Evolutionary conservation across 2,329 filamentous ascomycete genomes (phyloP).

Genomic region (Zymoseptoria pseudotritici): DNA sequence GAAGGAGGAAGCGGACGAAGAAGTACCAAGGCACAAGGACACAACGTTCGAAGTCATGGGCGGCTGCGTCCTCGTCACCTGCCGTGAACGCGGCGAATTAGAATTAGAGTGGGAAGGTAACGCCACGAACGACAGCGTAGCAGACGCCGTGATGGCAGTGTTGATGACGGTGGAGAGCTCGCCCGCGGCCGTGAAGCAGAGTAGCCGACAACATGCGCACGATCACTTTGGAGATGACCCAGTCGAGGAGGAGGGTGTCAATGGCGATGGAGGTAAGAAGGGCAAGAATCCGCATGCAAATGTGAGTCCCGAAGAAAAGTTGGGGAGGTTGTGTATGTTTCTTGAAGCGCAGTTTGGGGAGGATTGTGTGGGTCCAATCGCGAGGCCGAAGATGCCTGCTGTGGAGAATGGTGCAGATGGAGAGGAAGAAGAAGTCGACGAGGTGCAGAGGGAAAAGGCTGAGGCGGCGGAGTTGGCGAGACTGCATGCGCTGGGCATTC

Average conservation of each 20-base stretch:
- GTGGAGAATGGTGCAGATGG: constrained; percentile 4
- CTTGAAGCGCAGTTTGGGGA: constrained; percentile 92
- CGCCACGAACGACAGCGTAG: constrained; percentile 93
- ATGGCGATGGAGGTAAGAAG: constrained; percentile 17
- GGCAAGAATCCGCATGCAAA: constrained; percentile 65
- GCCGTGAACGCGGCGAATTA: constrained; percentile 57
- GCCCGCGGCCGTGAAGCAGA: constrained; percentile 88
- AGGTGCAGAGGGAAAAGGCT: constrained; percentile 45
- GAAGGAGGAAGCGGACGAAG: constrained; percentile 53
- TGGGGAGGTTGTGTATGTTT: constrained; percentile 86
- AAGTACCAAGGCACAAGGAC: constrained; percentile 48
- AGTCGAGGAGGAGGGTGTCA: constrained; percentile 5
- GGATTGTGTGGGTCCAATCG: constrained; percentile 72
- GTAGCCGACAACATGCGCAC: constrained; percentile 44
- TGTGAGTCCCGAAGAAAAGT: constrained; percentile 64
- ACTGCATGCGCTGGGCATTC: constrained; percentile 76
- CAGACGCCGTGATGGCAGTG: constrained; percentile 92
- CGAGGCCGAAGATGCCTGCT: constrained; percentile 49
- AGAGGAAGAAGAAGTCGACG: constrained; percentile 33
- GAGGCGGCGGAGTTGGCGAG: constrained; percentile 64
- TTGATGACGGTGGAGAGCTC: constrained; percentile 88
- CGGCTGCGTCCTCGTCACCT: constrained; percentile 68
- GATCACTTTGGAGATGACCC: constrained; percentile 27
- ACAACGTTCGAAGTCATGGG: constrained; percentile 70
- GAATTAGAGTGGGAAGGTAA: constrained; percentile 97